phyloP scores from a whole-genome alignment of 2,329 filamentous ascomycete genomes.

The Periconia sp. region DNA sequence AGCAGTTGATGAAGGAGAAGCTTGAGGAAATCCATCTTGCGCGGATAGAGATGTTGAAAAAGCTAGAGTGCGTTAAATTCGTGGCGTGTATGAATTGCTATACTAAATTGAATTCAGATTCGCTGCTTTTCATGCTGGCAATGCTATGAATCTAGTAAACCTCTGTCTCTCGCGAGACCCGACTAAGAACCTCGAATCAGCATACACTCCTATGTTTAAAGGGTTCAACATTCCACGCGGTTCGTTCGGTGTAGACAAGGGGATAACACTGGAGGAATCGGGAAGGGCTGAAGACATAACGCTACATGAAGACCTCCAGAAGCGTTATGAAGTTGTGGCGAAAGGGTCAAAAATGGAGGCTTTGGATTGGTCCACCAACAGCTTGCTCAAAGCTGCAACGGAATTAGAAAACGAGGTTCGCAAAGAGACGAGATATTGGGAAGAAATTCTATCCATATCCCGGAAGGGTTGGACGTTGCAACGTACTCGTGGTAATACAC shows the following conservation, averaged over 20 bases:
- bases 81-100: conserved; percentile 45
- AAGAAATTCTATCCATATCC: conserved; percentile 77
- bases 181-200: conserved; percentile 24
- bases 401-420: conserved; percentile 76
- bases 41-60: conserved; percentile 45
- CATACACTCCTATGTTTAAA: conserved; percentile 33
- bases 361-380: conserved; percentile 72
- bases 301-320: conserved; percentile 35
- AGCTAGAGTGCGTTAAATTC: conserved; percentile 52
- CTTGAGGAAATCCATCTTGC: conserved; percentile 44
- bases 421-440: conserved; percentile 85
- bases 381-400: conserved; percentile 70
- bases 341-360: conserved; percentile 77
- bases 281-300: conserved; percentile 20
- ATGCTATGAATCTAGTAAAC: conserved; percentile 36
- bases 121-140: conserved; percentile 32
- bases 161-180: conserved; percentile 34
- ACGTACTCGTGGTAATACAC: conserved; percentile 44
- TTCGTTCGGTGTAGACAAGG: conserved; percentile 31
- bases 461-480: conserved; percentile 80
- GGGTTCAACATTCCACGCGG: conserved; percentile 40
- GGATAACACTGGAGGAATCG: conserved; percentile 19
- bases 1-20: conserved; percentile 34
- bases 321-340: conserved; percentile 53
- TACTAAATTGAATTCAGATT: conserved; percentile 25